Percentiles rank a stretch among this genome's conserved stretches.
Evolutionary conservation across 768 basidiomycete genomes (phyloP).

Genomic region (Suillus subalutaceus): DNA sequence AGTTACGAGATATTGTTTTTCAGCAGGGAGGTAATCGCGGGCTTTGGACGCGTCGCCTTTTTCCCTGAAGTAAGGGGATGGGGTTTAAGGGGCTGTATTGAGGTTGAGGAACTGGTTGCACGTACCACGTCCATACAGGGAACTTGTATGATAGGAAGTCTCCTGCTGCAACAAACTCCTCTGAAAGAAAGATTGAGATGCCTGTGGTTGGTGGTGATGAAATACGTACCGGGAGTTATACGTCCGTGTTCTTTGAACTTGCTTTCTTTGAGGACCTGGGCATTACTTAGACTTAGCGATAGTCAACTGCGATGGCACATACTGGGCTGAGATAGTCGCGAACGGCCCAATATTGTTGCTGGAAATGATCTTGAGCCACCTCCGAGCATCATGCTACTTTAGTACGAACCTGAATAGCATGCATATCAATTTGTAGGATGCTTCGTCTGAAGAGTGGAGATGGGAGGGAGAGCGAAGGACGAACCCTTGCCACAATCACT

Average conservation of each 20-base stretch:
- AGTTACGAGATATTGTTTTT: constrained; percentile 97
- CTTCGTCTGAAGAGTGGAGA: constrained; percentile 14
- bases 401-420: constrained; percentile 47
- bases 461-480: constrained; percentile 24
- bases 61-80: constrained; percentile 62
- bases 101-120: constrained; percentile 12
- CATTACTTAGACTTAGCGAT: constrained; percentile 26
- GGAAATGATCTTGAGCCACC: constrained; percentile 11
- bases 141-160: constrained; percentile 99
- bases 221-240: constrained; percentile 81
- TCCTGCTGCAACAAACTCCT: constrained; percentile 98
- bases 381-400: not conserved
- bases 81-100: constrained; percentile 9
- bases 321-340: constrained; percentile 94
- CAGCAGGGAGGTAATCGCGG: constrained; percentile 90
- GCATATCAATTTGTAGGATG: constrained; percentile 36
- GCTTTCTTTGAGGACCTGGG: constrained; percentile 92
- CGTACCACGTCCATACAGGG: constrained; percentile 95
- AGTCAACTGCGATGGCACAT: constrained; percentile 36
- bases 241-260: constrained; percentile 99
- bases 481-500: constrained; percentile 29
- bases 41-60: constrained; percentile 84
- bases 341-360: constrained; percentile 94
- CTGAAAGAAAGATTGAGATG: constrained; percentile 40
- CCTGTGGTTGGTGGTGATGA: not conserved